Conservation (phyloP, 176 grass and related monocot genomes). For the Panicum miliaceum region DNA sequence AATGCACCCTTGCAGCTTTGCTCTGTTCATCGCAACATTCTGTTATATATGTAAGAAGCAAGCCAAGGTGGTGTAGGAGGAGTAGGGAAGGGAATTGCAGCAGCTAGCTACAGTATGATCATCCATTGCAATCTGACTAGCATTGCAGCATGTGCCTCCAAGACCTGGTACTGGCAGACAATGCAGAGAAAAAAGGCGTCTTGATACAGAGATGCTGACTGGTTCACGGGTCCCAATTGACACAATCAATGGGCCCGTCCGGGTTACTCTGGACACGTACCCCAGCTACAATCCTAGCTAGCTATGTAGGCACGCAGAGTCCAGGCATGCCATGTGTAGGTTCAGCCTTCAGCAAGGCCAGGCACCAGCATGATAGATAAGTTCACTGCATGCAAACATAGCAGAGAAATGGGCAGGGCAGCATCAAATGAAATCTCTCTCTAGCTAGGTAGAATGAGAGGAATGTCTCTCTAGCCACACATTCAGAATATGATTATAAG, state of each 20-base stretch:
- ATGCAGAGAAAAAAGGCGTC: constrained; percentile 38
- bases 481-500: background rate
- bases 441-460: background rate
- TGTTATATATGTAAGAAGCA: constrained; percentile 40
- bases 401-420: constrained; percentile 30
- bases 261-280: constrained; percentile 35
- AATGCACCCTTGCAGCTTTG: constrained; percentile 29
- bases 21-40: constrained; percentile 50
- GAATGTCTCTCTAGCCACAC: background rate
- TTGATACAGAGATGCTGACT: constrained; percentile 58
- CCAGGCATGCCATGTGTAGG: constrained; percentile 30
- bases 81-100: constrained; percentile 38
- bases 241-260: constrained; percentile 36
- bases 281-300: constrained; percentile 7
- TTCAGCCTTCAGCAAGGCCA: constrained; percentile 34
- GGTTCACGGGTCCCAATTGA: constrained; percentile 46
- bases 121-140: constrained; percentile 46
- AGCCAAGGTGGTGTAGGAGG: constrained; percentile 11
- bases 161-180: constrained; percentile 56
- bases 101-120: background rate
- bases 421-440: constrained; percentile 1
- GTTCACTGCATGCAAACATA: constrained; percentile 42
- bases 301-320: constrained; percentile 25
- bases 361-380: constrained; percentile 17
- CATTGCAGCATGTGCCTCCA: constrained; percentile 52